phyloP scores from a whole-genome alignment of 192 early-diverging fungal genomes.

The Coemansia sp. region DNA sequence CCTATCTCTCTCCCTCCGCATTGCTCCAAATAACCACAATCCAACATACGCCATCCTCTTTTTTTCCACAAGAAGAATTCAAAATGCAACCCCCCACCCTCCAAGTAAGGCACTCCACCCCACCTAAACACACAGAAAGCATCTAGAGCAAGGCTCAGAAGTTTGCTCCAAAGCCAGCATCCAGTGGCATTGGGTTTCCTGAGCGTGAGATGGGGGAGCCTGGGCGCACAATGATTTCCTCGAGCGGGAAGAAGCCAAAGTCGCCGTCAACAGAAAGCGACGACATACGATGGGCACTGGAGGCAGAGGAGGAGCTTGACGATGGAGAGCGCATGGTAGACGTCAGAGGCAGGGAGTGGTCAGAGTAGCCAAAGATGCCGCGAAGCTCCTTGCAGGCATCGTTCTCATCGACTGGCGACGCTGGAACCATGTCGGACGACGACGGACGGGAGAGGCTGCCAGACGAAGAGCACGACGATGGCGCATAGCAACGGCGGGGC shows the following conservation, averaged over 20 bases:
- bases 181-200: constrained; percentile 45
- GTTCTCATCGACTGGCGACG: constrained; percentile 32
- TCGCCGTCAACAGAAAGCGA: constrained; percentile 16
- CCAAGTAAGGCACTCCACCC: neutral
- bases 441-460: constrained; percentile 17
- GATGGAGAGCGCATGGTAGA: constrained; percentile 34
- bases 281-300: neutral
- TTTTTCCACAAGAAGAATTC: neutral
- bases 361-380: constrained; percentile 38
- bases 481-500: constrained; percentile 23
- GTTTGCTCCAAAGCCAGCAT: constrained; percentile 35
- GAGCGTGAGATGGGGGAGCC: constrained; percentile 44
- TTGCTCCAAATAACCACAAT: no score
- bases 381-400: constrained; percentile 49
- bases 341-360: neutral
- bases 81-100: neutral
- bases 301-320: constrained; percentile 12
- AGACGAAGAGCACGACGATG: neutral
- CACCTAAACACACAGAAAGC: neutral
- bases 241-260: constrained; percentile 32
- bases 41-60: neutral
- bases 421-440: constrained; percentile 13
- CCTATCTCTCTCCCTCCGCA: no score
- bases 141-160: constrained; percentile 5
- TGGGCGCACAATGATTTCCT: constrained; percentile 41